Evolutionary conservation across 1,139 yeast genomes (phyloP), one percentile per base, ranked within the genome.

Genomic region (Protomyces pachydermus): DNA sequence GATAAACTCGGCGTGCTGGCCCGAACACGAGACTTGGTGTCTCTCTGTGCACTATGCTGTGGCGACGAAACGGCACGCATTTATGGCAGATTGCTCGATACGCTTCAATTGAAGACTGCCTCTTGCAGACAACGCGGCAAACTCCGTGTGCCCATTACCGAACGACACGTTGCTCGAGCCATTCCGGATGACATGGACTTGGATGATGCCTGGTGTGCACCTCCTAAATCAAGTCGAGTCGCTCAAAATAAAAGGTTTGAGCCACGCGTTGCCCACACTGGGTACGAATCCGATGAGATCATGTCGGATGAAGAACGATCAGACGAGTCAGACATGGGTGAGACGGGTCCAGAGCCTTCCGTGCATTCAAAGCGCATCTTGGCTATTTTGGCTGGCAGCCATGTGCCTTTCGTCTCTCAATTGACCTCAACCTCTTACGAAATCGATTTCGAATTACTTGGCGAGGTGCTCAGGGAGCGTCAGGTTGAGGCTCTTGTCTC

Each of bases 21-120:
- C 70, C 81, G 97, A 68, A 81, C 87, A 16, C 75, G 78, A 51
- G 87, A 87, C 67, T 79, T 93, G 35, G 82, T 80, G 1, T 82
- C 82, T 51, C 79, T 88, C 61, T 88, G 87, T 20, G 80, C 80
- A 50, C 84, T 87, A 57, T 80, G 91, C 66, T 76, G 91, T 55
- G 98, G 98, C 5, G 75, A 80, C 12, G 75, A 87, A 2, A 80
- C 95, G 0, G 81, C 95, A 0, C 77, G 79, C 60, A 80, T 95
- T 6, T 93, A 87, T 72, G 79, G 81, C 61, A 75, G 80, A 8
- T 84, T 86, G 5, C 79, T 93, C 67, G 72, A 76, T 53, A 72
- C 81, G 50, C 78, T 88, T 38, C 97, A 91, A 73, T 66, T 70
- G 25, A 68, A 68, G 51, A 60, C 76, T 5, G 65, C 67, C 25